Percentiles rank a stretch among this genome's conserved stretches.
Conservation (phyloP, 495 filamentous ascomycete genomes). For the Aspergillus olivimuriae region DNA sequence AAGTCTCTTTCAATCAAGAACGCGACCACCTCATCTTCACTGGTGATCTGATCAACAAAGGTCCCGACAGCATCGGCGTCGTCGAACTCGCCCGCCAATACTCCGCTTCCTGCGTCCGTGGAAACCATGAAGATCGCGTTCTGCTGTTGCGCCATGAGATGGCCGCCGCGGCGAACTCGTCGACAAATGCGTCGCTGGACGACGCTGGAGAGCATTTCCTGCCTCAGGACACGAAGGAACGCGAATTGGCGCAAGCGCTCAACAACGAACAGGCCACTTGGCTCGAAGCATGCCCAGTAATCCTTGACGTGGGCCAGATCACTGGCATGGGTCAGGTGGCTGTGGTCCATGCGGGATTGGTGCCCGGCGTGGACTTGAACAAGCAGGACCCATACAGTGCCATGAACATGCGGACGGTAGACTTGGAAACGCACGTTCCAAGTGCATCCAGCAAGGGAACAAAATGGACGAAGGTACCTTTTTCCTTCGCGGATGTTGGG, state of each 20-base stretch:
- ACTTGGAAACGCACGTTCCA: constrained; percentile 54
- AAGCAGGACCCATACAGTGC: constrained; percentile 71
- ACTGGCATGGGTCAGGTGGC: constrained; percentile 51
- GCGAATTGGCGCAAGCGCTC: constrained; percentile 45
- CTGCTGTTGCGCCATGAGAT: constrained; percentile 48
- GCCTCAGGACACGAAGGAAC: constrained; percentile 28
- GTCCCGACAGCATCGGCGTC: constrained; percentile 75
- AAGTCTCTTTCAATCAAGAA: constrained; percentile 54
- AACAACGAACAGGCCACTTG: constrained; percentile 60
- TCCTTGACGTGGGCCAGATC: constrained; percentile 62
- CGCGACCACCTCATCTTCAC: constrained; percentile 75
- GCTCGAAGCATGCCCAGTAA: constrained; percentile 65
- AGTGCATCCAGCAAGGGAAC: constrained; percentile 49
- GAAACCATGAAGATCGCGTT: constrained; percentile 89
- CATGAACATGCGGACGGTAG: constrained; percentile 89
- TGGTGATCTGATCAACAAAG: constrained; percentile 84
- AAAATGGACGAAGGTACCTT: constrained; percentile 60
- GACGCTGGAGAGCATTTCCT: constrained; percentile 9
- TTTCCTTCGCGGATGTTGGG: no score
- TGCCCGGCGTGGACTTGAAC: constrained; percentile 64
- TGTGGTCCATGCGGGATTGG: constrained; percentile 79
- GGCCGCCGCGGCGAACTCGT: constrained; percentile 15
- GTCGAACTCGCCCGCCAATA: constrained; percentile 64
- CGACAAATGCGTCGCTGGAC: constrained; percentile 7
- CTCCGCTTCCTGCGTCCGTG: constrained; percentile 72